phyloP scores from a whole-genome alignment of 768 basidiomycete species.

The Tylopilus felleus region DNA sequence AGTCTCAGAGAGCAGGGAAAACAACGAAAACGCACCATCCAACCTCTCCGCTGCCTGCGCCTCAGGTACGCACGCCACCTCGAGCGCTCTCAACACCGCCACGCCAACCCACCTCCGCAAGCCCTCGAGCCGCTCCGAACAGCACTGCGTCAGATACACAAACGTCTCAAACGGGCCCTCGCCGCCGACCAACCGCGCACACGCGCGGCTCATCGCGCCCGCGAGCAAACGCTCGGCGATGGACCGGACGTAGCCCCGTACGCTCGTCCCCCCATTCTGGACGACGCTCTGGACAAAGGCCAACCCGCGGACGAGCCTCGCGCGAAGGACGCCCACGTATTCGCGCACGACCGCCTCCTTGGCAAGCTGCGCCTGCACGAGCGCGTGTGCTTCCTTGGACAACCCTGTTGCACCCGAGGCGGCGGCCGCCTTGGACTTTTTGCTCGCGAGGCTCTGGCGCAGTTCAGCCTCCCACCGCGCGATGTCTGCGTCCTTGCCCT shows the following conservation, averaged over 20 bases:
- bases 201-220: slow-evolving; percentile 54
- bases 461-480: slow-evolving; percentile 95
- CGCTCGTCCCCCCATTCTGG: slow-evolving; percentile 35
- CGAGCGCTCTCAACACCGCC: slow-evolving; percentile 74
- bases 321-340: slow-evolving; percentile 53
- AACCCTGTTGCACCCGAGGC: slow-evolving; percentile 44
- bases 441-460: slow-evolving; percentile 77
- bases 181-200: slow-evolving; percentile 53
- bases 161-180: slow-evolving; percentile 63
- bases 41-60: slow-evolving; percentile 71
- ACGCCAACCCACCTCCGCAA: slow-evolving; percentile 75
- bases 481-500: slow-evolving; percentile 86
- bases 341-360: slow-evolving; percentile 72
- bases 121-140: slow-evolving; percentile 69
- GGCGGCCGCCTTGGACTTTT: slow-evolving; percentile 48
- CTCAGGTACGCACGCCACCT: slow-evolving; percentile 64
- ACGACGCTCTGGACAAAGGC: slow-evolving; percentile 66
- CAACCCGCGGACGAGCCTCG: slow-evolving; percentile 61
- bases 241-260: slow-evolving; percentile 53
- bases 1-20: neutral
- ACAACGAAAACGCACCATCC: slow-evolving; percentile 25
- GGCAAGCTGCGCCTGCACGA: slow-evolving; percentile 79
- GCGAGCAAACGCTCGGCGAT: slow-evolving; percentile 61
- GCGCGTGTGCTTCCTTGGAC: slow-evolving; percentile 80
- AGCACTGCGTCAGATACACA: slow-evolving; percentile 62